These are phyloP conservation scores for Chaetomiaceae sp. DNA, from an alignment of 2,329 filamentous ascomycete species.

Conservation along the genomic window DNA sequence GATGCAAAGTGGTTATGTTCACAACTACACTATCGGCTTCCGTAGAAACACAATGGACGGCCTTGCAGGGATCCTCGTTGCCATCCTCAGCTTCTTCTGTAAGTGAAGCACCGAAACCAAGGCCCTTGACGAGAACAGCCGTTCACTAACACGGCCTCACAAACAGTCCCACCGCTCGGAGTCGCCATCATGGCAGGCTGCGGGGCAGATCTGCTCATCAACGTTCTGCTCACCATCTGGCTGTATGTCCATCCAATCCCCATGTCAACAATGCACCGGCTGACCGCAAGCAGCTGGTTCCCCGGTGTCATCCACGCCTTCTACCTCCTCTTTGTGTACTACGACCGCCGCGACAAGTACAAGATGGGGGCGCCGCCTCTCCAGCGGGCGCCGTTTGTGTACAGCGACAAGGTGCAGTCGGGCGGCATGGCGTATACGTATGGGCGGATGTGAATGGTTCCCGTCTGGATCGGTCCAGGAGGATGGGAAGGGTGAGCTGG, in stretches of 20 bases:
- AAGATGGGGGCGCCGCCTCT: slow-evolving; percentile 50
- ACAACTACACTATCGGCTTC: no score
- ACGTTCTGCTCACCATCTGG: slow-evolving; percentile 61
- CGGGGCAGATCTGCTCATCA: slow-evolving; percentile 61
- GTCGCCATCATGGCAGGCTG: slow-evolving; percentile 63
- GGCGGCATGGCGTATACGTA: slow-evolving; percentile 50
- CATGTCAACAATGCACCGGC: not conserved
- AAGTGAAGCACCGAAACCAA: slow-evolving; percentile 16
- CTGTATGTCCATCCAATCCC: slow-evolving; percentile 40
- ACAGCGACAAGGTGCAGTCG: slow-evolving; percentile 66
- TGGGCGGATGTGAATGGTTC: not conserved
- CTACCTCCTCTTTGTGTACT: slow-evolving; percentile 80
- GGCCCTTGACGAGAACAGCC: no score
- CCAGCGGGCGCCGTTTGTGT: slow-evolving; percentile 63
- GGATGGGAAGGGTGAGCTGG: not conserved
- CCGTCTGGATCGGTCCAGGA: no score
- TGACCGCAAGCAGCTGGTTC: slow-evolving; percentile 49
- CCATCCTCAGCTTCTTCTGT: slow-evolving; percentile 53
- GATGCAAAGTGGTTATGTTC: no score
- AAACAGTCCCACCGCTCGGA: slow-evolving; percentile 60
- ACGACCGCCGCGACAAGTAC: slow-evolving; percentile 63
- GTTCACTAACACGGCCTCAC: not conserved
- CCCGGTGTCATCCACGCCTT: slow-evolving; percentile 78
- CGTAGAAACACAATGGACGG: slow-evolving; percentile 47
- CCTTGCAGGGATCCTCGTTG: slow-evolving; percentile 44